Conservation (phyloP, 202 grass and related monocot genomes). For the Schoenoplectus tabernaemontani region DNA sequence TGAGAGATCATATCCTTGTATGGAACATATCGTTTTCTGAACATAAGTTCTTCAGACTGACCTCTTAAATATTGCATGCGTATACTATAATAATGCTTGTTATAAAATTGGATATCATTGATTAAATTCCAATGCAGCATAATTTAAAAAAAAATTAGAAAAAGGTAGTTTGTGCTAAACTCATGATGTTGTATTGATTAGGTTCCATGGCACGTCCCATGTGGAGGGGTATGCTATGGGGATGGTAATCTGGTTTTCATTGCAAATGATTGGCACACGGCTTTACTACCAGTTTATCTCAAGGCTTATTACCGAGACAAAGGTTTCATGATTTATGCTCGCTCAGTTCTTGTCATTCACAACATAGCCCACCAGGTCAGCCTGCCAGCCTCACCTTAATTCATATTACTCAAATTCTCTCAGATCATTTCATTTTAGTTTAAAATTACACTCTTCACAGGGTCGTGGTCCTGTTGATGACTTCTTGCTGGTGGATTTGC, state of each 20-base stretch:
- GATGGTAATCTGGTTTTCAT: conserved; percentile 93
- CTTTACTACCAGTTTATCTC: conserved; percentile 87
- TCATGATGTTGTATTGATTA: conserved; percentile 21
- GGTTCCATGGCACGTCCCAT: conserved; percentile 89
- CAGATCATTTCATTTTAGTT: conserved; percentile 8
- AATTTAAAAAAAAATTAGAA: conserved; percentile 23
- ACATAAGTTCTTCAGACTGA: not conserved
- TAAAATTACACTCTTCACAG: conserved; percentile 31
- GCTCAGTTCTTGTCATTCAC: conserved; percentile 85
- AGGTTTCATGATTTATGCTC: conserved; percentile 74
- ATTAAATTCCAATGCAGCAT: not conserved
- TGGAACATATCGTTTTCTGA: not conserved
- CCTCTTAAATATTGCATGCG: not conserved
- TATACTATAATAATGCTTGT: not conserved
- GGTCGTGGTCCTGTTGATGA: conserved; percentile 76
- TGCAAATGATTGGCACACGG: conserved; percentile 94
- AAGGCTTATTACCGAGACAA: conserved; percentile 84
- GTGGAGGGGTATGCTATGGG: conserved; percentile 79
- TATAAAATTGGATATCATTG: not conserved
- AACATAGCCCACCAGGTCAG: conserved; percentile 92
- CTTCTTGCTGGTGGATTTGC: conserved; percentile 58
- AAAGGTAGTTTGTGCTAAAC: conserved; percentile 3
- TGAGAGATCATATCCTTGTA: not conserved
- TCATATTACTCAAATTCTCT: conserved; percentile 8
- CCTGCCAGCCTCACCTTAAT: not conserved